These are phyloP conservation scores for Trypanosoma avium DNA, from an alignment of 208 protist species.

Conservation along the genomic window DNA sequence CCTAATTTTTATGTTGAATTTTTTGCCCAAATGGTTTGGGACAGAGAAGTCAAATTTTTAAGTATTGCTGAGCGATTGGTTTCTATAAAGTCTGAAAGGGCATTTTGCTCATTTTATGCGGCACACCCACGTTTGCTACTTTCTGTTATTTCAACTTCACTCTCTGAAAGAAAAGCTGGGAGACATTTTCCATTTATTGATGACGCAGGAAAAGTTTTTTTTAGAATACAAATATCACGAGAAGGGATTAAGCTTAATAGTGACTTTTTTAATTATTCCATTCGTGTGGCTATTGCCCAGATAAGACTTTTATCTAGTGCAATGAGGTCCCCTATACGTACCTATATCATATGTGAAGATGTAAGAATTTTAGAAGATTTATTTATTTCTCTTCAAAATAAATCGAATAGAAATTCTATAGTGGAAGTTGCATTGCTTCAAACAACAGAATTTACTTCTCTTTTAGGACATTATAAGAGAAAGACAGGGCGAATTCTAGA, in stretches of 20 bases:
- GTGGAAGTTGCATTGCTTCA: slow-evolving; percentile 10
- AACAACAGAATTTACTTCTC: slow-evolving; percentile 8
- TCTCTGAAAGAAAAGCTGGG: not conserved
- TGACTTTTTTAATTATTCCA: not conserved
- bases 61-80: slow-evolving; percentile 12
- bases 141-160: slow-evolving; percentile 2
- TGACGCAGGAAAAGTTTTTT: not conserved
- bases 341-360: not conserved
- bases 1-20: too few relatives aligned
- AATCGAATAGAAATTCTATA: not conserved
- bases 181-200: slow-evolving; percentile 4
- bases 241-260: slow-evolving; percentile 3
- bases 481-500: slow-evolving; percentile 3
- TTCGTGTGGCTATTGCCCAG: slow-evolving; percentile 1
- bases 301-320: slow-evolving; percentile 1
- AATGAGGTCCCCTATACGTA: not conserved
- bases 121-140: slow-evolving; percentile 12
- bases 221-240: not conserved
- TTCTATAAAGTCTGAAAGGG: not conserved
- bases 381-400: slow-evolving; percentile 5
- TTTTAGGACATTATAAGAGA: slow-evolving; percentile 9
- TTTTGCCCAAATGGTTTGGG: too few relatives aligned
- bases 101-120: slow-evolving; percentile 16
- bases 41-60: too few relatives aligned
- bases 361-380: not conserved